Evolutionary conservation across 2,329 filamentous ascomycete genomes (phyloP).

Genomic region (Aspergillus pseudonomiae): DNA sequence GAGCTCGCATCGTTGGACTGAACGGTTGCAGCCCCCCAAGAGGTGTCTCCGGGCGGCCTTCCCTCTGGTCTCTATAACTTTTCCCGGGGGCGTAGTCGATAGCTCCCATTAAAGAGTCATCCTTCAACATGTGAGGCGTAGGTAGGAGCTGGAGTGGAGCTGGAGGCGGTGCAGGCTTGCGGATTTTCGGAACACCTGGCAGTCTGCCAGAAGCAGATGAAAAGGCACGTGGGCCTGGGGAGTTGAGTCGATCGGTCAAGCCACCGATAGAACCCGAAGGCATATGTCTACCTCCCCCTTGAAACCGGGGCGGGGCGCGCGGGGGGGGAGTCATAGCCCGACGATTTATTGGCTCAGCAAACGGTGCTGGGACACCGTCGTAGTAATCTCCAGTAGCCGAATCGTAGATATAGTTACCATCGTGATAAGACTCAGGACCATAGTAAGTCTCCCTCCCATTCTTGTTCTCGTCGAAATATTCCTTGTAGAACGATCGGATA

Average conservation of each 20-base stretch:
- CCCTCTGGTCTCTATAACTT: constrained; percentile 66
- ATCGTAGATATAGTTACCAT: constrained; percentile 63
- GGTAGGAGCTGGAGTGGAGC: constrained; percentile 74
- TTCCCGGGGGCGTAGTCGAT: constrained; percentile 86
- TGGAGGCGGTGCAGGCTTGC: constrained; percentile 71
- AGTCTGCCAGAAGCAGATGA: constrained; percentile 63
- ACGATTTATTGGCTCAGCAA: constrained; percentile 80
- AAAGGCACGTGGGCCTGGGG: constrained; percentile 60
- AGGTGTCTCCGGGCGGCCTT: constrained; percentile 67
- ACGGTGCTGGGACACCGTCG: constrained; percentile 56
- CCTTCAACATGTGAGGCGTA: constrained; percentile 80
- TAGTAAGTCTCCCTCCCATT: constrained; percentile 61
- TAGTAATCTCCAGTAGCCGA: constrained; percentile 37
- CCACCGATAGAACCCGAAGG: constrained; percentile 49
- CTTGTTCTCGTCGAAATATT: constrained; percentile 92
- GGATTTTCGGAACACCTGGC: constrained; percentile 50
- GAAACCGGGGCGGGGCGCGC: constrained; percentile 63
- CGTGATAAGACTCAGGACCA: constrained; percentile 69
- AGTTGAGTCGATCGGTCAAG: constrained; percentile 24
- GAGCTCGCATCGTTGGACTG: constrained; percentile 70
- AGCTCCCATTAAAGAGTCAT: constrained; percentile 73
- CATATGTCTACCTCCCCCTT: constrained; percentile 48
- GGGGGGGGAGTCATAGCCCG: constrained; percentile 96
- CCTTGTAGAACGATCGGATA: constrained; percentile 98
- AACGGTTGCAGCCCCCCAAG: constrained; percentile 66